Conservation (phyloP, 2,329 filamentous ascomycete species). For the Colletotrichum cordylinicola region DNA sequence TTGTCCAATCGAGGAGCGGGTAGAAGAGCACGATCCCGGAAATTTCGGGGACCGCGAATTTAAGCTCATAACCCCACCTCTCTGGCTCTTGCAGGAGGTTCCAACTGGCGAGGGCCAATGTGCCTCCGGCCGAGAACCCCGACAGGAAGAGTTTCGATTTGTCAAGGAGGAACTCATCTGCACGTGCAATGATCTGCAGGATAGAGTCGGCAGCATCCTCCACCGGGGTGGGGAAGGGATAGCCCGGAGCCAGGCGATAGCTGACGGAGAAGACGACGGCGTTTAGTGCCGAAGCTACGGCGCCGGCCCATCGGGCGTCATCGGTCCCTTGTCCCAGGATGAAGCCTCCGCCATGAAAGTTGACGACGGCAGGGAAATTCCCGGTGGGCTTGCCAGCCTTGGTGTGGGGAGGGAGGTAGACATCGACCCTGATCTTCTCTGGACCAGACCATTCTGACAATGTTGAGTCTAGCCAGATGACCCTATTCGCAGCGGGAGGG, state of each 20-base stretch:
- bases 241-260: constrained; percentile 71
- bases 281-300: constrained; percentile 55
- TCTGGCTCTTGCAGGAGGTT: constrained; percentile 49
- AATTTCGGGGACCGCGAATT: constrained; percentile 49
- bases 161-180: constrained; percentile 63
- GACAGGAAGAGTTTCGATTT: constrained; percentile 60
- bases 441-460: constrained; percentile 39
- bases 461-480: constrained; percentile 49
- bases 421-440: constrained; percentile 51
- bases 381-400: neutral
- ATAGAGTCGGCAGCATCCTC: constrained; percentile 71
- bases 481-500: constrained; percentile 41
- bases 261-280: constrained; percentile 69
- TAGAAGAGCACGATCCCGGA: constrained; percentile 65
- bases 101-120: constrained; percentile 56
- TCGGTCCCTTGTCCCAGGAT: constrained; percentile 67
- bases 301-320: constrained; percentile 65
- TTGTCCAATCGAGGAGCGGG: constrained; percentile 66
- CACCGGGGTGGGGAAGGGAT: constrained; percentile 68
- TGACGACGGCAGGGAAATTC: constrained; percentile 47
- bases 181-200: constrained; percentile 63
- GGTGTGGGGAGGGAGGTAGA: constrained; percentile 40
- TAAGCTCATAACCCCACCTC: constrained; percentile 41
- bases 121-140: constrained; percentile 70
- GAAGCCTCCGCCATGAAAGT: constrained; percentile 74